phyloP scores from a whole-genome alignment of 371 early-diverging fungal species.

The Quaeritorhiza haematococci region DNA sequence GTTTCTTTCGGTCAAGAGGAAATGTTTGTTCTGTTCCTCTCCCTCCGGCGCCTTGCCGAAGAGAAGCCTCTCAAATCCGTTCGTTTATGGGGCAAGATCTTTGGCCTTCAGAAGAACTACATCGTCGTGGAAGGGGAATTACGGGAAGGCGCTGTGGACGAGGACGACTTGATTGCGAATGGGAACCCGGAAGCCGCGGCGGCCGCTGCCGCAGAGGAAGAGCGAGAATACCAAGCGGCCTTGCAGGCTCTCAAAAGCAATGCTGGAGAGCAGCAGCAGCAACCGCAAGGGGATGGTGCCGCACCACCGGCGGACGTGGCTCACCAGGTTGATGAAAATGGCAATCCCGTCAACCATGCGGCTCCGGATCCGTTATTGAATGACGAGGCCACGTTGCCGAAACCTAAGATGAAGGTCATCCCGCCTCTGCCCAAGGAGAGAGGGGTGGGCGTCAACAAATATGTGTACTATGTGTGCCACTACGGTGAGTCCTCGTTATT shows the following conservation, averaged over 20 bases:
- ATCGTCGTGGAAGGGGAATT: conserved; percentile 48
- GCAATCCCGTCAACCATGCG: conserved; percentile 1
- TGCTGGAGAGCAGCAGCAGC: conserved; percentile 5
- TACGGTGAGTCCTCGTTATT: conserved; percentile 21
- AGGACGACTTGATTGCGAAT: conserved; percentile 29
- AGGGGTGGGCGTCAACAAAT: conserved; percentile 46
- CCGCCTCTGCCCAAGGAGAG: conserved; percentile 31
- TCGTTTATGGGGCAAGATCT: conserved; percentile 50
- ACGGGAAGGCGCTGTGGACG: conserved; percentile 34
- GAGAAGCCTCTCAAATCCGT: conserved; percentile 44
- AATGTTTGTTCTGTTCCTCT: conserved; percentile 39
- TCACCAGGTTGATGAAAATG: conserved; percentile 12
- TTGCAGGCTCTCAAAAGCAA: conserved; percentile 6
- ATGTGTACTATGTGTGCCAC: conserved; percentile 47
- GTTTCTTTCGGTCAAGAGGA: conserved; percentile 42
- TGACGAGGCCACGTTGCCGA: conserved; percentile 22
- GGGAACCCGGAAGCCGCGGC: conserved; percentile 4
- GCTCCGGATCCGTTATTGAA: too few species aligned
- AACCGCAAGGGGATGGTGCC: conserved; percentile 3
- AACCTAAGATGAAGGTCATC: conserved; percentile 32
- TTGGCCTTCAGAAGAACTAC: conserved; percentile 33
- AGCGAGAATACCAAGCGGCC: not conserved
- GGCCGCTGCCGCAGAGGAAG: conserved; percentile 5
- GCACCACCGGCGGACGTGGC: conserved; percentile 2
- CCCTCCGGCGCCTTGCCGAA: conserved; percentile 34